Conservation (phyloP, 2,329 filamentous ascomycete genomes). For the Epichloe gansuensis region DNA sequence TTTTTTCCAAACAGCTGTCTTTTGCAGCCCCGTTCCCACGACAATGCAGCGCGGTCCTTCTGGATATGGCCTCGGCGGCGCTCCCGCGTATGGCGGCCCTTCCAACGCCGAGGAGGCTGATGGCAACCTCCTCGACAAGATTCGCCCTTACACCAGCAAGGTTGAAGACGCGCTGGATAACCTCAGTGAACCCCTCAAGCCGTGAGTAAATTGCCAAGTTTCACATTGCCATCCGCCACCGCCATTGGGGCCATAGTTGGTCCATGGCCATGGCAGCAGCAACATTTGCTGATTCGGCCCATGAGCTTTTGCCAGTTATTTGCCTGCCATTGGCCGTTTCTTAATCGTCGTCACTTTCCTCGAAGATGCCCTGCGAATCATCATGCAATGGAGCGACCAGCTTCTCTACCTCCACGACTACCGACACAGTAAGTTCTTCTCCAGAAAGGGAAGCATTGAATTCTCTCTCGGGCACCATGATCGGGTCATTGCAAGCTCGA, state of each 20-base stretch:
- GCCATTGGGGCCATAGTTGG: background rate
- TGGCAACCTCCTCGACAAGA: conserved; percentile 55
- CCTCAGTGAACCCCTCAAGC: conserved; percentile 81
- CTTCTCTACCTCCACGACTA: conserved; percentile 87
- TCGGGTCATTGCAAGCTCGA: background rate
- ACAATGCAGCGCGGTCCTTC: conserved; percentile 48
- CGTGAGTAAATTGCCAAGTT: conserved; percentile 39
- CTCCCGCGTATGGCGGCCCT: conserved; percentile 52
- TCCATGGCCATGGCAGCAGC: background rate
- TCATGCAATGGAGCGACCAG: conserved; percentile 97
- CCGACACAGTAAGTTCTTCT: conserved; percentile 64
- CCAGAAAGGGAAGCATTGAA: background rate
- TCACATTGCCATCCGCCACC: background rate
- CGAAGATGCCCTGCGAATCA: conserved; percentile 88
- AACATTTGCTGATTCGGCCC: conserved; percentile 9
- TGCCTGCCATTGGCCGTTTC: conserved; percentile 92
- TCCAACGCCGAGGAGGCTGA: conserved; percentile 45
- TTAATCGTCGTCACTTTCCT: conserved; percentile 97
- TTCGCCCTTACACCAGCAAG: conserved; percentile 93
- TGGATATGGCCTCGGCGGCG: conserved; percentile 72
- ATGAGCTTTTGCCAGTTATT: conserved; percentile 48
- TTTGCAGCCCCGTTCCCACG: background rate
- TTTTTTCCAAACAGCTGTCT: background rate
- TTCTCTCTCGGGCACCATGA: background rate
- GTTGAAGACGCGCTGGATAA: conserved; percentile 90